A percentile compares a stretch with the other conserved stretches of the same genome.
Evolutionary conservation across 805 yeast genomes (phyloP).

Genomic region (Candida fluviatilis): DNA sequence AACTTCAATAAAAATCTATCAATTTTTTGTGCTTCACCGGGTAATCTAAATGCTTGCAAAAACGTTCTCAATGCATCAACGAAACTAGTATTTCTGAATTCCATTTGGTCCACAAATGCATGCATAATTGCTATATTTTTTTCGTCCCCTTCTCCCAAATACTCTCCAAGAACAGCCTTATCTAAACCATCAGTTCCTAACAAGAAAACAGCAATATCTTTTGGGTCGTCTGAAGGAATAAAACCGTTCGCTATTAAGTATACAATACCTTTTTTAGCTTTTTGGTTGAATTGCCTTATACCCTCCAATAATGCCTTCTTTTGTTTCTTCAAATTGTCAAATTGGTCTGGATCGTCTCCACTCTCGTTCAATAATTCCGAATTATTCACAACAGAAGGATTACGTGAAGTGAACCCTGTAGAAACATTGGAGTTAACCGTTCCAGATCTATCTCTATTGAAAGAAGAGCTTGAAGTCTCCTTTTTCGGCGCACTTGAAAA

Average conservation of each 20-base stretch:
- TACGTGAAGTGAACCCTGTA: constrained; percentile 24
- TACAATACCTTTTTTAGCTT: constrained; percentile 76
- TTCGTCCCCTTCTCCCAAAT: constrained; percentile 83
- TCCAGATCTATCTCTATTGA: constrained; percentile 23
- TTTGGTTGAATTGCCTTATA: constrained; percentile 72
- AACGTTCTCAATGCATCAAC: constrained; percentile 83
- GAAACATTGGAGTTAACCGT: constrained; percentile 27
- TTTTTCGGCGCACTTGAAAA: constrained; percentile 2
- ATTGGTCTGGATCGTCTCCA: constrained; percentile 73
- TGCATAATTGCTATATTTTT: constrained; percentile 82
- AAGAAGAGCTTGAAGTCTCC: constrained; percentile 12
- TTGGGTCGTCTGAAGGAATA: constrained; percentile 56
- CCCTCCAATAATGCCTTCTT: constrained; percentile 81
- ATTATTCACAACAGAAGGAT: constrained; percentile 14
- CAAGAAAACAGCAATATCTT: constrained; percentile 70
- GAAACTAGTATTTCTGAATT: constrained; percentile 63
- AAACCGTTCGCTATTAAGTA: constrained; percentile 61
- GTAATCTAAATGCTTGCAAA: constrained; percentile 85
- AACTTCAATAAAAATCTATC: constrained; percentile 96
- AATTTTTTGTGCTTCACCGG: constrained; percentile 98
- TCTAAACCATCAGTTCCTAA: constrained; percentile 72
- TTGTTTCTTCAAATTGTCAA: constrained; percentile 77
- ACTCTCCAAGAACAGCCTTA: constrained; percentile 84
- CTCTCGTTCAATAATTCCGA: constrained; percentile 21
- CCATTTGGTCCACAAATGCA: constrained; percentile 85